These are phyloP conservation scores for Ustilago loliicola DNA, from an alignment of 1,284 basidiomycete species.

Conservation along the genomic window DNA sequence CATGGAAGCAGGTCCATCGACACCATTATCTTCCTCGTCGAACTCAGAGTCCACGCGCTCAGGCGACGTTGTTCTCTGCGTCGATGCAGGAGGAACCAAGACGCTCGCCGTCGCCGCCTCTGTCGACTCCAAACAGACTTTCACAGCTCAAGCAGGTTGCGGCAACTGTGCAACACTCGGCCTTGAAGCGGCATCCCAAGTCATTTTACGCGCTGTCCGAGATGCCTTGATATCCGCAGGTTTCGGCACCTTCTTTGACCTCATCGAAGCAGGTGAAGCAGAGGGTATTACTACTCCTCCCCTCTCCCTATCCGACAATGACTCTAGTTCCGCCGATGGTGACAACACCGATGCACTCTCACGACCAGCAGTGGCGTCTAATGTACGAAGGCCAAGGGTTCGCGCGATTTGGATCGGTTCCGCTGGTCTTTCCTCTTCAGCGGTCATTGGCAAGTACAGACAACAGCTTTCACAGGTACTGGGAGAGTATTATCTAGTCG, in stretches of 20 bases:
- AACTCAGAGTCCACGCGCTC: slow-evolving; percentile 12
- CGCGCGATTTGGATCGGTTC: slow-evolving; percentile 53
- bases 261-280: slow-evolving; percentile 43
- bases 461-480: slow-evolving; percentile 35
- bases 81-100: slow-evolving; percentile 56
- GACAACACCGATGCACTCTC: slow-evolving; percentile 13
- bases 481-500: slow-evolving; percentile 32
- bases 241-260: slow-evolving; percentile 49
- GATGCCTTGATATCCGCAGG: slow-evolving; percentile 44
- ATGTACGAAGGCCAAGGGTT: slow-evolving; percentile 24
- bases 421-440: slow-evolving; percentile 36
- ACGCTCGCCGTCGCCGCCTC: slow-evolving; percentile 47
- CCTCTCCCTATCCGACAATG: slow-evolving; percentile 43
- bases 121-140: slow-evolving; percentile 33
- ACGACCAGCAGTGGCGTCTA: neutral
- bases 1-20: slow-evolving; percentile 38
- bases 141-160: slow-evolving; percentile 47
- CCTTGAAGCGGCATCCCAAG: slow-evolving; percentile 42
- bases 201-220: slow-evolving; percentile 44
- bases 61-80: slow-evolving; percentile 43
- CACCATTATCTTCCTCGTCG: neutral
- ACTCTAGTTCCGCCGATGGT: slow-evolving; percentile 34
- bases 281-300: slow-evolving; percentile 53
- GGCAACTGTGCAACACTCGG: slow-evolving; percentile 52
- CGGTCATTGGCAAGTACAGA: slow-evolving; percentile 35